Evolutionary conservation across 805 yeast genomes (phyloP).

Genomic region (Candida caryicola): DNA sequence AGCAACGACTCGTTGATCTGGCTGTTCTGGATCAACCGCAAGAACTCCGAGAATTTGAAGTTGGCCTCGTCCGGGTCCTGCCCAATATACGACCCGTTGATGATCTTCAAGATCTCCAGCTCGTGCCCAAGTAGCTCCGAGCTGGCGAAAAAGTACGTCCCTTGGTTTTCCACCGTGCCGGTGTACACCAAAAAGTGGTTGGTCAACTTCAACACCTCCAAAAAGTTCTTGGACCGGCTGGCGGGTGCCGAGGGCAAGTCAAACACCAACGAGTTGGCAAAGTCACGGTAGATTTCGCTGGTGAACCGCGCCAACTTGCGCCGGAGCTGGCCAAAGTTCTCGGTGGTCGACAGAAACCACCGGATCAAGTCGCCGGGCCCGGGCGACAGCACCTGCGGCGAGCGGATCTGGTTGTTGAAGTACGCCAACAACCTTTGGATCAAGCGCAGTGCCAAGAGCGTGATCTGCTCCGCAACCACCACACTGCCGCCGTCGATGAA

Average conservation of each 20-base stretch:
- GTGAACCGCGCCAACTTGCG: constrained; percentile 81
- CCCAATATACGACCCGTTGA: constrained; percentile 41
- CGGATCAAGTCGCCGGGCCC: constrained; percentile 43
- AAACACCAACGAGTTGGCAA: constrained; percentile 69
- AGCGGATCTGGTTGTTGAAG: constrained; percentile 62
- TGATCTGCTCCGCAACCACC: constrained; percentile 75
- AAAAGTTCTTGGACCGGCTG: constrained; percentile 46
- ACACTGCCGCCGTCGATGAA: constrained; percentile 78
- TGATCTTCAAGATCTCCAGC: constrained; percentile 35
- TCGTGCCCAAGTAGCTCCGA: constrained; percentile 45
- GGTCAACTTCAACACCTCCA: constrained; percentile 57
- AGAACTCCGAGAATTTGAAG: constrained; percentile 27
- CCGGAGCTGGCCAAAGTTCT: constrained; percentile 70
- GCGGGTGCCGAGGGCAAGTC: constrained; percentile 40
- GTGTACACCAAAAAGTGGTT: constrained; percentile 78
- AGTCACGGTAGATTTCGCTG: constrained; percentile 60
- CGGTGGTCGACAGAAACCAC: constrained; percentile 68
- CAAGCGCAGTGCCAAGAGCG: constrained; percentile 61
- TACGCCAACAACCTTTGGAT: constrained; percentile 67
- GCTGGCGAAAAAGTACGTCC: constrained; percentile 79
- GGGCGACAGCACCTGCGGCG: constrained; percentile 51
- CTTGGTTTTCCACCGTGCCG: constrained; percentile 66
- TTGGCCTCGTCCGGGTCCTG: constrained; percentile 27
- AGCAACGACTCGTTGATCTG: neutral
- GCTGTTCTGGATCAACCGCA: constrained; percentile 8